phyloP scores from a whole-genome alignment of 352 stramenopile genomes.

The Phytophthora podocarpi region DNA sequence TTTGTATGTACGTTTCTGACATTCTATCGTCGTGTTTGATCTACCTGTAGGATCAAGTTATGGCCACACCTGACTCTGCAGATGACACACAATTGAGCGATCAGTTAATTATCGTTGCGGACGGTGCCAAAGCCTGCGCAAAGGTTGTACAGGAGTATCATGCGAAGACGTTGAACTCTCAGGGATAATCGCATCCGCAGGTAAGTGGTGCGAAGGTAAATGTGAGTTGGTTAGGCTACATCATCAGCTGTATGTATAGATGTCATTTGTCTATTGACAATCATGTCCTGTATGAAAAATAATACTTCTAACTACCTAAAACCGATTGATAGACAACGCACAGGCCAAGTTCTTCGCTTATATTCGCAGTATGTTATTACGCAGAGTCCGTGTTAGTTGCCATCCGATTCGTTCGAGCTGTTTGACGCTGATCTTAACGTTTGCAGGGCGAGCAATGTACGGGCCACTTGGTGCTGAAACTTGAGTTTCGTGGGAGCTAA shows the following conservation, averaged over 20 bases:
- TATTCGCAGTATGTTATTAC: not conserved
- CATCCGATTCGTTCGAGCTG: constrained; percentile 27
- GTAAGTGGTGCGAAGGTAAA: not conserved
- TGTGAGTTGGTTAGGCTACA: not conserved
- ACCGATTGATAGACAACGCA: constrained; percentile 22
- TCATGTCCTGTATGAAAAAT: constrained; percentile 18
- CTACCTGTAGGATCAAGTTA: constrained; percentile 9
- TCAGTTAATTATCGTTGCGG: constrained; percentile 30
- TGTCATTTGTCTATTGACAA: constrained; percentile 22
- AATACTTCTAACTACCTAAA: constrained; percentile 27
- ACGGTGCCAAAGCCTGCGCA: constrained; percentile 28
- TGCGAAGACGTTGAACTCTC: constrained; percentile 1
- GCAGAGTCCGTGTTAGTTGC: not conserved
- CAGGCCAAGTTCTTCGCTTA: not conserved
- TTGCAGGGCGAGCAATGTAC: constrained; percentile 51
- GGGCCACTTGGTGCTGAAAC: constrained; percentile 52
- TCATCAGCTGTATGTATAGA: constrained; percentile 18
- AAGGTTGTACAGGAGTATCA: constrained; percentile 34
- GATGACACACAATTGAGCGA: constrained; percentile 9
- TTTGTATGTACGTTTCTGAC: not conserved
- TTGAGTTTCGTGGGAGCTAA: constrained; percentile 50
- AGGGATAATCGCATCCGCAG: constrained; percentile 6
- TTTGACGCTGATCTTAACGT: constrained; percentile 24
- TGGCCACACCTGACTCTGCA: not conserved
- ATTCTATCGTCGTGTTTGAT: not conserved